These are phyloP conservation scores for Cryptomeria japonica DNA, from an alignment of 75 land plant species.

Conservation along the genomic window DNA sequence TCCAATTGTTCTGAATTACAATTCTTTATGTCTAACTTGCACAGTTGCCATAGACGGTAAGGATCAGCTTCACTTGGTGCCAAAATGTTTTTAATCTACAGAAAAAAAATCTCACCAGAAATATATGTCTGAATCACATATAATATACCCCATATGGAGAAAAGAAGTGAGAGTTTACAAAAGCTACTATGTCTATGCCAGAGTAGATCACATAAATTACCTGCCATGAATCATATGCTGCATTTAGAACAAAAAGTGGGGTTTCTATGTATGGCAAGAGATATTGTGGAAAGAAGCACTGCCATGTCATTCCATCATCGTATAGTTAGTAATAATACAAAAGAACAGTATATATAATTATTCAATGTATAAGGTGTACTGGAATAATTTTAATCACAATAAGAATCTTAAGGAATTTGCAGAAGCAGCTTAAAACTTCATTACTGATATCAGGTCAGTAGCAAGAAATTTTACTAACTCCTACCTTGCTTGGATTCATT, in stretches of 20 bases:
- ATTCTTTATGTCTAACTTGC: slow-evolving; percentile 12
- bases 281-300: slow-evolving; percentile 94
- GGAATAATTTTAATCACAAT: background rate
- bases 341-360: background rate
- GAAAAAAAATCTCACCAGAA: background rate
- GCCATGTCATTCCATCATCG: slow-evolving; percentile 11
- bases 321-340: background rate
- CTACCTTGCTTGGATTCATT: slow-evolving; percentile 53
- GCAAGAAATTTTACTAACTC: background rate
- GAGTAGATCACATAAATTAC: slow-evolving; percentile 25
- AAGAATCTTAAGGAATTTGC: background rate
- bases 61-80: slow-evolving; percentile 30
- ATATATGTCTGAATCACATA: background rate
- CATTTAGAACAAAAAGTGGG: slow-evolving; percentile 76
- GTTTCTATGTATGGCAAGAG: slow-evolving; percentile 54
- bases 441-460: background rate
- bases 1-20: background rate
- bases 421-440: background rate
- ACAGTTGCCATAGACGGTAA: background rate
- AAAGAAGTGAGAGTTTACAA: background rate
- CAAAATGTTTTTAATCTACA: slow-evolving; percentile 16
- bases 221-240: slow-evolving; percentile 96
- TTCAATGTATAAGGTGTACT: background rate
- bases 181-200: background rate
- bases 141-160: background rate